Evolutionary conservation across 371 early-diverging fungal genomes (phyloP).

Genomic region (Rhizopus stolonifer): DNA sequence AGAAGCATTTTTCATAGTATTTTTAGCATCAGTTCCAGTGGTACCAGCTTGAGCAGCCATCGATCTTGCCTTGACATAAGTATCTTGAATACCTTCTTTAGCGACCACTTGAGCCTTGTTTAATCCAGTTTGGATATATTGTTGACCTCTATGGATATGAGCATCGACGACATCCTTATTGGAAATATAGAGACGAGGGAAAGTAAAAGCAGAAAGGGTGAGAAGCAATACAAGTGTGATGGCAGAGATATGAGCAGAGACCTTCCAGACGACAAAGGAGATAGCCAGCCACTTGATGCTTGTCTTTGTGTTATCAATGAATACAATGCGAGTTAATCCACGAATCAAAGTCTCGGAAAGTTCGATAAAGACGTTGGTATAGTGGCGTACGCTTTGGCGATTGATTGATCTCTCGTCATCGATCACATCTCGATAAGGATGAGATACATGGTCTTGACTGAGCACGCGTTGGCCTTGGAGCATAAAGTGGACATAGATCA

Average conservation of each 20-base stretch:
- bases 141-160: constrained; percentile 40
- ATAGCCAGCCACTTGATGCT: constrained; percentile 41
- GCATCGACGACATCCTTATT: constrained; percentile 47
- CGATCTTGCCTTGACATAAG: constrained; percentile 25
- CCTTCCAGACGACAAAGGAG: constrained; percentile 38
- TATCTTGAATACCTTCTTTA: constrained; percentile 15
- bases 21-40: constrained; percentile 37
- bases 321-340: constrained; percentile 41
- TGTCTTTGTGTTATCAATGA: constrained; percentile 40
- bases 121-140: constrained; percentile 20
- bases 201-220: constrained; percentile 33
- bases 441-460: constrained; percentile 21
- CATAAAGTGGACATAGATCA: constrained; percentile 40
- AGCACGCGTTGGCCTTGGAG: constrained; percentile 37
- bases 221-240: constrained; percentile 27
- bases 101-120: constrained; percentile 24
- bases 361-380: constrained; percentile 30
- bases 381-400: constrained; percentile 27
- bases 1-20: constrained; percentile 21
- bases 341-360: constrained; percentile 37
- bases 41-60: constrained; percentile 28
- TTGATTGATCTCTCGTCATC: constrained; percentile 24
- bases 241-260: constrained; percentile 39
- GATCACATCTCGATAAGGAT: constrained; percentile 42
- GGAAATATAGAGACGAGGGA: constrained; percentile 40